Base-by-base conservation (phyloP, 2,329 filamentous ascomycete genomes). In the Tolypocladium tropicale region DNA sequence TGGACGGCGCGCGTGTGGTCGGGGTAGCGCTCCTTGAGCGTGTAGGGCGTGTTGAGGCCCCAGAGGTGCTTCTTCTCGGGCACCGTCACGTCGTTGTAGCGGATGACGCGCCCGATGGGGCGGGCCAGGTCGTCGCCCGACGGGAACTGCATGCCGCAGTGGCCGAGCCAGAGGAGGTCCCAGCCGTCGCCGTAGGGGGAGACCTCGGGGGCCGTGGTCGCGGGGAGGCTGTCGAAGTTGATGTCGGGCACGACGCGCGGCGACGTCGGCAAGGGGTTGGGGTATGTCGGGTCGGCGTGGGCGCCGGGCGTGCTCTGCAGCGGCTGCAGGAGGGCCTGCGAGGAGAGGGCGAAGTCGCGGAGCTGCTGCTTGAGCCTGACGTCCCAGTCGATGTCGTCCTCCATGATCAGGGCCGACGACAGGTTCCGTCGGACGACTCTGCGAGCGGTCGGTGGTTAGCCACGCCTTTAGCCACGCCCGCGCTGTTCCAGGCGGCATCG, bases 351-450 rank as follows among this genome's bases (percentile, higher is more conserved):
- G 39, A 77, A 73, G 50, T 68, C 59, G 32, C 62, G 68, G 18
- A 82, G 70, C 61, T 83, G 80, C 0, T 66, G 53, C 34, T 77
- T 76, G 28, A 83, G 64, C 0, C 72, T 68, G 14, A 82, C 65
- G 56, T 83, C 80, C 80, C 80, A 83, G 66, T 83, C 80, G 23
- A 75, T 72, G 56, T 83, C 80, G 61, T 83, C 80, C 61, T 83
- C 80, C 30, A 83, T 63, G 32, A 83, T 77, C 2, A 83, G 66
- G 0, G 77, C 78, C 1, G 75, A 77, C 1, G 70, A 67, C 3
- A 79, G 60, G 43, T 74, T 72, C 12, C 73, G 65, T n/a, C 73
- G 67, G 14, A 81, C 70, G 14, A 82, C 67, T 25, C 70, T 71
- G n/a, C 11, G 25, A 3, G 46, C 16, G 6, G 46, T 28, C 7